Evolutionary conservation across 2,329 filamentous ascomycete genomes (phyloP).

Genomic region (Bipolaris bicolor): DNA sequence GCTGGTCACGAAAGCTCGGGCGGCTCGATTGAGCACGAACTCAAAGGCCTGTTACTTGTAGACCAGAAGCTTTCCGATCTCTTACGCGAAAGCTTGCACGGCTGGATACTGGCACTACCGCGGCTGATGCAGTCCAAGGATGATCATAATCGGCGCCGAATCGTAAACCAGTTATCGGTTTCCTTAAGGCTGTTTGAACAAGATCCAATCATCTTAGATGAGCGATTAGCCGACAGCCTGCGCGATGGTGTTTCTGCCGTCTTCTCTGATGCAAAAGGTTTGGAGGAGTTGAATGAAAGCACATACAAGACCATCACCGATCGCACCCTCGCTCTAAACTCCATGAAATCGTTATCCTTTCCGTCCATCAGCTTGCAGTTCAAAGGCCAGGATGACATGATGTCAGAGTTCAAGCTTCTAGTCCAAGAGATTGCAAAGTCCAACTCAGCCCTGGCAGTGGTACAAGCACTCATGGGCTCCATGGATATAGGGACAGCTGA

Average conservation of each 20-base stretch:
- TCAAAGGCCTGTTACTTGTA: constrained; percentile 68
- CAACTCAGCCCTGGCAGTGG: constrained; percentile 57
- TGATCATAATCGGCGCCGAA: constrained; percentile 74
- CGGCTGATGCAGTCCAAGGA: constrained; percentile 84
- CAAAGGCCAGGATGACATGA: constrained; percentile 69
- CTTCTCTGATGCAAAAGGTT: constrained; percentile 47
- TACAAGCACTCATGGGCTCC: constrained; percentile 68
- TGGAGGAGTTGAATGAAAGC: constrained; percentile 27
- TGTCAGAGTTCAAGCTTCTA: constrained; percentile 66
- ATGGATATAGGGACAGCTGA: constrained; percentile 64
- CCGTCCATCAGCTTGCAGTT: constrained; percentile 63
- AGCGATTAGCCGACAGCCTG: constrained; percentile 70
- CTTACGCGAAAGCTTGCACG: constrained; percentile 74
- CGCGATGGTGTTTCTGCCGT: constrained; percentile 71
- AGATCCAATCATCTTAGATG: constrained; percentile 69
- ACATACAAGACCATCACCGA: constrained; percentile 13
- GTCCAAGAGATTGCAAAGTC: constrained; percentile 62
- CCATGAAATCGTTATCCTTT: constrained; percentile 53
- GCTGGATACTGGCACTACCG: constrained; percentile 81
- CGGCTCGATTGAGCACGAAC: constrained; percentile 47
- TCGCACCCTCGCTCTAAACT: constrained; percentile 24
- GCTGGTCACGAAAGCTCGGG: constrained; percentile 55
- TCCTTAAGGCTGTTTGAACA: constrained; percentile 70
- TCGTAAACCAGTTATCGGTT: constrained; percentile 77
- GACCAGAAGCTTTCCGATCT: constrained; percentile 67